Conservation (phyloP, 2,329 filamentous ascomycete species). For the Aplosporella prunicola region DNA sequence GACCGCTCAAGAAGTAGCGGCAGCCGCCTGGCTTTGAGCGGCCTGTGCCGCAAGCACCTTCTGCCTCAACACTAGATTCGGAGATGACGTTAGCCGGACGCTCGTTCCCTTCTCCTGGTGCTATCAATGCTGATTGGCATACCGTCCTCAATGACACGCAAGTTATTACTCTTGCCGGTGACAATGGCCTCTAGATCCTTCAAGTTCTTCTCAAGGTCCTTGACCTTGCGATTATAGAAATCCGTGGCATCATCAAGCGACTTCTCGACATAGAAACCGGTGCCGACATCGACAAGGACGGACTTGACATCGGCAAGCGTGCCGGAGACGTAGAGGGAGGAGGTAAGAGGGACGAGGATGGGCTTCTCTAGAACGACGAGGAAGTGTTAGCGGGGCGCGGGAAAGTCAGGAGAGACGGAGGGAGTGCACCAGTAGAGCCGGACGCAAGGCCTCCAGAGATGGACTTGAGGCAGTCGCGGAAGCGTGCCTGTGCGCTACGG, state of each 20-base stretch:
- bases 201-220: conserved; percentile 54
- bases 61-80: conserved; percentile 8
- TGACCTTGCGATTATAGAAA: conserved; percentile 61
- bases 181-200: conserved; percentile 60
- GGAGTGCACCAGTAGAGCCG: conserved; percentile 17
- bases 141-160: conserved; percentile 78
- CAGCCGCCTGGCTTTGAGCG: conserved; percentile 3
- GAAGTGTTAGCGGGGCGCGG: conserved; percentile 1
- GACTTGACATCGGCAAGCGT: conserved; percentile 46
- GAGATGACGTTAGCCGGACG: not conserved
- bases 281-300: conserved; percentile 76
- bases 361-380: conserved; percentile 37
- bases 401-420: not conserved
- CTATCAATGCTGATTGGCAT: not conserved
- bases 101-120: not conserved
- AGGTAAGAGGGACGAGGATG: conserved; percentile 88
- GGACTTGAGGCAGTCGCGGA: conserved; percentile 77
- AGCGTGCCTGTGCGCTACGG: conserved; percentile 81
- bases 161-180: conserved; percentile 69
- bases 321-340: conserved; percentile 87
- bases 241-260: conserved; percentile 50
- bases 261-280: conserved; percentile 92
- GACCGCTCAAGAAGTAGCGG: not conserved
- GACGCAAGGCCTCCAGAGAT: conserved; percentile 52
- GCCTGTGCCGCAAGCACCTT: conserved; percentile 8